A percentile compares a stretch with the other conserved stretches of the same genome.
Conservation (phyloP, 2,329 filamentous ascomycete genomes). For the Tolypocladium amazonense region DNA sequence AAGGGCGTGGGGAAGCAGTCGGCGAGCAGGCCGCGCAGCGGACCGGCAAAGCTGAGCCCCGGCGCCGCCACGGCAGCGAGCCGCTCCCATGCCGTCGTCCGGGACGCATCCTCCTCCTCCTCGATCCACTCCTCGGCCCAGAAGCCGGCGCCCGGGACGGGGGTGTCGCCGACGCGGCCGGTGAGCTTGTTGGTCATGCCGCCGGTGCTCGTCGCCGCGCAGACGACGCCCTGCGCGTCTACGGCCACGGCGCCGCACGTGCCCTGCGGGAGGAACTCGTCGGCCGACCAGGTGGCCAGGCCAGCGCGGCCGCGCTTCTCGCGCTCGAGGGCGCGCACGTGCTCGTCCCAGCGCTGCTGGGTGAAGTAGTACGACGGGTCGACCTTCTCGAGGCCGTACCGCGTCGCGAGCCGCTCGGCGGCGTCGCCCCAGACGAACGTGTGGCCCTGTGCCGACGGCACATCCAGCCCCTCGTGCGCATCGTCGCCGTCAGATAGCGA, state of each 20-base stretch:
- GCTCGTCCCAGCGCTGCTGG: slow-evolving; percentile 67
- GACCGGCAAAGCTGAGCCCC: slow-evolving; percentile 14
- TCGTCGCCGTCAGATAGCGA: slow-evolving; percentile 14
- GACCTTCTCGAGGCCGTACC: slow-evolving; percentile 63
- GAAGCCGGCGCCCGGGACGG: slow-evolving; percentile 72
- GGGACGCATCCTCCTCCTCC: slow-evolving; percentile 24
- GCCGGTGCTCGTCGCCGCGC: slow-evolving; percentile 57
- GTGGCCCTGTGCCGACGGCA: slow-evolving; percentile 55
- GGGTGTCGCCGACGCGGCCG: slow-evolving; percentile 78
- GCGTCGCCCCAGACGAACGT: slow-evolving; percentile 56
- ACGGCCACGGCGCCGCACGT: slow-evolving; percentile 77
- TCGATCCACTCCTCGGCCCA: slow-evolving; percentile 80
- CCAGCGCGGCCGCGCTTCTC: slow-evolving; percentile 28
- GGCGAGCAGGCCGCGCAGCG: slow-evolving; percentile 38
- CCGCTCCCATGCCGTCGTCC: slow-evolving; percentile 6
- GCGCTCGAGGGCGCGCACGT: slow-evolving; percentile 46
- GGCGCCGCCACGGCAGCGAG: slow-evolving; percentile 1
- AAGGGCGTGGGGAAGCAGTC: slow-evolving; percentile 49
- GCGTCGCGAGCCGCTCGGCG: slow-evolving; percentile 56
- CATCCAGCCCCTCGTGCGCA: slow-evolving; percentile 19
- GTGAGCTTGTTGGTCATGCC: slow-evolving; percentile 84
- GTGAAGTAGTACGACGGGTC: slow-evolving; percentile 69
- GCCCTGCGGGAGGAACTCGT: slow-evolving; percentile 67
- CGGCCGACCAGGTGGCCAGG: slow-evolving; percentile 43
- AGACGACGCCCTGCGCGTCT: slow-evolving; percentile 64